phyloP scores from a whole-genome alignment of 1,139 yeast genomes.

The Yarrowia galli region DNA sequence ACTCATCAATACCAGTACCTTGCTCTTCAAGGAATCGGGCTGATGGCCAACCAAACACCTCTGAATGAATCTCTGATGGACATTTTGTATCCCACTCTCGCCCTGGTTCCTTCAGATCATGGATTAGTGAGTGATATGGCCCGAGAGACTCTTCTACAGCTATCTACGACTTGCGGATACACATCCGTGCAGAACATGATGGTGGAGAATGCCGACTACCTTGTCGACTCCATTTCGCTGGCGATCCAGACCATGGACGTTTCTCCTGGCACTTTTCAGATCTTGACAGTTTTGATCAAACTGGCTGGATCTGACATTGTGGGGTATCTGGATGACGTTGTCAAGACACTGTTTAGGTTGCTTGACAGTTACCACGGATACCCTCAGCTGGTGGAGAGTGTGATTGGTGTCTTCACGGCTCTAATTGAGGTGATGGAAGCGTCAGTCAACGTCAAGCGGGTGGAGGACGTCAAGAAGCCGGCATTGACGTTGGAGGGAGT shows the following conservation, averaged over 20 bases:
- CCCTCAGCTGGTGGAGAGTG: slow-evolving; percentile 17
- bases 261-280: slow-evolving; percentile 36
- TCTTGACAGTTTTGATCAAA: slow-evolving; percentile 19
- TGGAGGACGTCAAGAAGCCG: slow-evolving; percentile 14
- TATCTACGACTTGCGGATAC: slow-evolving; percentile 20
- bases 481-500: slow-evolving; percentile 21
- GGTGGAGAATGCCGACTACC: slow-evolving; percentile 37
- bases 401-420: slow-evolving; percentile 19
- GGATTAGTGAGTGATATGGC: slow-evolving; percentile 20
- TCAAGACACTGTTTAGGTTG: slow-evolving; percentile 19
- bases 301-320: slow-evolving; percentile 30
- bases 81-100: slow-evolving; percentile 24
- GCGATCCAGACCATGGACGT: slow-evolving; percentile 36
- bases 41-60: background rate
- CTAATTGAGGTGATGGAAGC: slow-evolving; percentile 29
- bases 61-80: slow-evolving; percentile 28
- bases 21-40: slow-evolving; percentile 21
- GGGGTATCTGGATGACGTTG: slow-evolving; percentile 32
- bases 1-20: slow-evolving; percentile 19
- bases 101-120: slow-evolving; percentile 33
- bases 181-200: slow-evolving; percentile 25
- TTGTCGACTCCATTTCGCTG: slow-evolving; percentile 24
- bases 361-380: slow-evolving; percentile 30
- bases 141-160: slow-evolving; percentile 19
- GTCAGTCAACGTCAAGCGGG: slow-evolving; percentile 9